Conservation (phyloP, 805 yeast genomes). For the Ogataea pini region DNA sequence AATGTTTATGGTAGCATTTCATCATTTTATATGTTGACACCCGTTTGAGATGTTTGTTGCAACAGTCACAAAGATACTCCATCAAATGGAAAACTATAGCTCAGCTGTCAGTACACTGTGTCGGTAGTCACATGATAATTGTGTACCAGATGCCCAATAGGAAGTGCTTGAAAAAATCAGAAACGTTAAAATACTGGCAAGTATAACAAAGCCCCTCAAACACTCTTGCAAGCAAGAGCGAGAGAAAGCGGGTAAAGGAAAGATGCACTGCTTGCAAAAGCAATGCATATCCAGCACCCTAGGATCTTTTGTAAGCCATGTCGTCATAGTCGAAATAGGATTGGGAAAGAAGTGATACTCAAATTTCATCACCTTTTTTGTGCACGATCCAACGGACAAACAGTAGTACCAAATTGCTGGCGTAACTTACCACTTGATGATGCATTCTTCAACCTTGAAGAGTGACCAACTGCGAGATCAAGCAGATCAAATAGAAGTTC, state of each 20-base stretch:
- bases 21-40: conserved; percentile 46
- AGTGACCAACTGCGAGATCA: not conserved
- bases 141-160: not conserved
- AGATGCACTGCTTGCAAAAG: conserved; percentile 35
- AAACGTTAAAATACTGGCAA: conserved; percentile 78
- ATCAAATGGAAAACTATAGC: conserved; percentile 2
- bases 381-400: conserved; percentile 5
- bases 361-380: conserved; percentile 31
- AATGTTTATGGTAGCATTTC: conserved; percentile 76
- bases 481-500: not conserved
- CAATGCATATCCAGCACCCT: conserved; percentile 25
- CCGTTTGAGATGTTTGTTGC: not conserved
- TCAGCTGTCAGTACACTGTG: conserved; percentile 2
- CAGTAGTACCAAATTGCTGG: conserved; percentile 7
- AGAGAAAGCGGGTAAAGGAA: conserved; percentile 33
- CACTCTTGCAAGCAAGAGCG: conserved; percentile 33
- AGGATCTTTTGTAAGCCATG: conserved; percentile 63
- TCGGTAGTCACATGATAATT: not conserved
- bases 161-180: conserved; percentile 45
- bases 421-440: conserved; percentile 17
- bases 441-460: conserved; percentile 11
- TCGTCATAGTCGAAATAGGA: conserved; percentile 92
- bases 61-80: conserved; percentile 5
- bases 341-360: conserved; percentile 84
- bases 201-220: conserved; percentile 61